A percentile compares a stretch with the other conserved stretches of the same genome.
Conservation (phyloP, 495 filamentous ascomycete species). For the Ramalina intermedia region DNA sequence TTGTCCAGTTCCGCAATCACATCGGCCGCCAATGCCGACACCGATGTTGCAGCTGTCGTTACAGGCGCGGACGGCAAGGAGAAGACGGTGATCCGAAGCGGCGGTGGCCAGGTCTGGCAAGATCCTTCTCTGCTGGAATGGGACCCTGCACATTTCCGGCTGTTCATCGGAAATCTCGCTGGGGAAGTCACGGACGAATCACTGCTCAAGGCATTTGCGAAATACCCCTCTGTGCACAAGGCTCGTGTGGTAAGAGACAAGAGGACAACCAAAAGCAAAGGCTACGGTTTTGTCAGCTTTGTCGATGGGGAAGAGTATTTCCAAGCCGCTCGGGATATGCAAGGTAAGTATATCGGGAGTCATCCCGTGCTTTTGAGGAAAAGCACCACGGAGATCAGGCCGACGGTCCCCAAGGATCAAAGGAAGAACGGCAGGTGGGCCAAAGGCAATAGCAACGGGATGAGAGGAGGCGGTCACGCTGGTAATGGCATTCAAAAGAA, state of each 20-base stretch:
- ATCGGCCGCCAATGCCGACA: slow-evolving; percentile 25
- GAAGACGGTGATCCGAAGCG: slow-evolving; percentile 69
- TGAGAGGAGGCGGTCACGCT: slow-evolving; percentile 14
- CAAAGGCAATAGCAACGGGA: slow-evolving; percentile 22
- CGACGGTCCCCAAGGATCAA: slow-evolving; percentile 34
- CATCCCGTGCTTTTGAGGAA: slow-evolving; percentile 79
- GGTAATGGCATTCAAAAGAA: slow-evolving; percentile 65
- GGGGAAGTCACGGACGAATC: slow-evolving; percentile 97
- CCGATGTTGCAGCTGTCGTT: slow-evolving; percentile 30
- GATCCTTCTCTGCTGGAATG: slow-evolving; percentile 81
- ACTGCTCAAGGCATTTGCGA: slow-evolving; percentile 79
- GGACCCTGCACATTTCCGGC: slow-evolving; percentile 87
- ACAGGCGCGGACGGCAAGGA: slow-evolving; percentile 33
- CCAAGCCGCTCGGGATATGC: slow-evolving; percentile 89
- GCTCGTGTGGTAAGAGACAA: slow-evolving; percentile 94
- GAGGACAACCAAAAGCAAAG: slow-evolving; percentile 84
- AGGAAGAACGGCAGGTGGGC: slow-evolving; percentile 29
- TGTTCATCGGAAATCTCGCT: slow-evolving; percentile 96
- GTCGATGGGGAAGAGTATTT: slow-evolving; percentile 92
- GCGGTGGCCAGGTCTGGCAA: slow-evolving; percentile 81
- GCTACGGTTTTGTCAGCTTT: slow-evolving; percentile 94
- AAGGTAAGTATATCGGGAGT: slow-evolving; percentile 96
- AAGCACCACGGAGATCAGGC: slow-evolving; percentile 80
- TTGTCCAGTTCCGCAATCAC: slow-evolving; percentile 20
- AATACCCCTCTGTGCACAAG: slow-evolving; percentile 78